These are phyloP conservation scores for Bacidia rubella DNA, from an alignment of 495 filamentous ascomycete genomes.

Conservation along the genomic window DNA sequence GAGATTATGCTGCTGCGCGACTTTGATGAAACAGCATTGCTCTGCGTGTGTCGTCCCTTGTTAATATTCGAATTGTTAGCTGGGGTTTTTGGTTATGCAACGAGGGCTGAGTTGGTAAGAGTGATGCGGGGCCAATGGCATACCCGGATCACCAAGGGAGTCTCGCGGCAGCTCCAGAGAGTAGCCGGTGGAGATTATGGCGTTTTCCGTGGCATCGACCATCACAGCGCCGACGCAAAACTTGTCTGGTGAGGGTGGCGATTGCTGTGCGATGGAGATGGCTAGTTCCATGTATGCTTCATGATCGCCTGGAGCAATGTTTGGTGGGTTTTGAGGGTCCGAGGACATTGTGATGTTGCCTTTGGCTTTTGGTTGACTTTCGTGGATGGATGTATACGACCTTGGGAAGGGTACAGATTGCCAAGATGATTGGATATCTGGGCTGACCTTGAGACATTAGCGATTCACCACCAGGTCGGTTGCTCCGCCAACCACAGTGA, in stretches of 20 bases:
- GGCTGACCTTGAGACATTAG: no score
- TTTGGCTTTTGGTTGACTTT: no score
- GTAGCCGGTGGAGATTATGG: conserved; percentile 22
- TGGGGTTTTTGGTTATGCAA: background rate
- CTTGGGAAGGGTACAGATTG: no score
- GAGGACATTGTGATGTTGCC: background rate
- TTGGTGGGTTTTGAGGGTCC: background rate
- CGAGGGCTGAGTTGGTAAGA: background rate
- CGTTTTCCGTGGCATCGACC: conserved; percentile 17
- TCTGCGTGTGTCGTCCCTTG: conserved; percentile 14
- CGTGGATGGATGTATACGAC: no score
- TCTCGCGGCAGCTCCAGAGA: conserved; percentile 20
- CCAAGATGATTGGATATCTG: no score
- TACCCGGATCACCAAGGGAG: background rate
- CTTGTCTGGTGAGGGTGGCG: conserved; percentile 21
- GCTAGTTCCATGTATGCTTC: conserved; percentile 22
- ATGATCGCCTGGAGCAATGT: conserved; percentile 20
- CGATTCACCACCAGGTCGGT: no score
- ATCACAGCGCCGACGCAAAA: conserved; percentile 26
- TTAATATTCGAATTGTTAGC: background rate
- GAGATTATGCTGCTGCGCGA: conserved; percentile 27
- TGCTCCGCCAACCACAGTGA: no score
- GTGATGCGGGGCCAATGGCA: background rate
- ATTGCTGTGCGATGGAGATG: conserved; percentile 19
- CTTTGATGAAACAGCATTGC: conserved; percentile 37